Evolutionary conservation across 768 basidiomycete species (phyloP).

Genomic region (Hypsizygus marmoreus): DNA sequence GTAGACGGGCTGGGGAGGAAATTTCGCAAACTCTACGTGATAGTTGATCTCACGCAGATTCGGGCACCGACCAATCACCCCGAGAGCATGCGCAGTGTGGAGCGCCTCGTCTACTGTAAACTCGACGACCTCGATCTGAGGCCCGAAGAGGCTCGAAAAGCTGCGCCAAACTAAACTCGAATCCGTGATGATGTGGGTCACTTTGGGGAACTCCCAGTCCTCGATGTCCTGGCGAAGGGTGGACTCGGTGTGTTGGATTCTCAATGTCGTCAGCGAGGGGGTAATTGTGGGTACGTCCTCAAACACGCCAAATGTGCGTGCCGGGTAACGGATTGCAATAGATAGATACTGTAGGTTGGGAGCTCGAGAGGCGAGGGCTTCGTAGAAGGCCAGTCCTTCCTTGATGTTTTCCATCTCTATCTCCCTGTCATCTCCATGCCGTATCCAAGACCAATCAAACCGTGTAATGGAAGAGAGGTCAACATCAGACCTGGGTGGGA

Average conservation of each 20-base stretch:
- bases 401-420: background rate
- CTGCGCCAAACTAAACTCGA: constrained; percentile 5
- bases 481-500: background rate
- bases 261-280: constrained; percentile 9
- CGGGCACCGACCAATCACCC: constrained; percentile 2
- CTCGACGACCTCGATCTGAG: constrained; percentile 12
- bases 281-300: background rate
- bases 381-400: constrained; percentile 11
- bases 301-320: background rate
- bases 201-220: constrained; percentile 14
- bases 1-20: background rate
- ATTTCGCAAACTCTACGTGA: constrained; percentile 2
- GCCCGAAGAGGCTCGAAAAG: constrained; percentile 11
- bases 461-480: constrained; percentile 8
- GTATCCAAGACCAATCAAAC: constrained; percentile 12
- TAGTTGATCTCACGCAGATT: constrained; percentile 13
- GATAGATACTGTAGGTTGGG: constrained; percentile 12
- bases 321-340: constrained; percentile 12
- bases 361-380: constrained; percentile 3
- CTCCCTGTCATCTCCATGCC: background rate
- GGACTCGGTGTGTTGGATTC: constrained; percentile 9
- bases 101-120: constrained; percentile 9
- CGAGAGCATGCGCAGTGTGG: background rate
- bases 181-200: constrained; percentile 15
- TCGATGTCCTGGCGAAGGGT: constrained; percentile 10